Base-by-base conservation (phyloP, 768 basidiomycete species). In the Polyporus arcularius region DNA sequence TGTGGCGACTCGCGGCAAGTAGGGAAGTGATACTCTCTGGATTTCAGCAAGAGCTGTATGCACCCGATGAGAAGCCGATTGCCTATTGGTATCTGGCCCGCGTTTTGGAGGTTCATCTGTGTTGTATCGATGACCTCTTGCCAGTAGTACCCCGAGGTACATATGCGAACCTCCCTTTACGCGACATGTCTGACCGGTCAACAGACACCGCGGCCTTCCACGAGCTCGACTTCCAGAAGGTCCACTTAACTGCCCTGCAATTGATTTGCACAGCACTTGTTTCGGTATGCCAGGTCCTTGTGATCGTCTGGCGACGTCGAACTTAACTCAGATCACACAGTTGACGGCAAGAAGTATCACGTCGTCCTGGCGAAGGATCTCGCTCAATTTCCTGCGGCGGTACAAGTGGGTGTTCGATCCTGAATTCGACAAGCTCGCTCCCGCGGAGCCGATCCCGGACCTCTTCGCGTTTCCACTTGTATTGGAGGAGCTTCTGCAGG, bases 381-480 rank as follows among this genome's bases (percentile, higher is more conserved):
- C 79, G 26, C 79, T 85, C 45, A 87, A 85, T 66, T 86, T 87
- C 67, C 70, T 78, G 41, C 79, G 85, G 14, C 81, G 91, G 39
- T 90, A 90, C 66, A 93, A 93, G 68, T 93, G 91, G 91, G 86
- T 89, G 0, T 90, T 86, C 63, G 70, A 76, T 26, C 73, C 79
- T 0, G 82, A 83, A 51, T 90, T 90, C 64, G 82, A 84, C 5
- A 73, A 76, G n/a, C 75, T 82, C 10, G 72, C 71, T 0, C 73
- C 77, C 3, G 77, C 79, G 0, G 68, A 86, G n/a, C 81, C 77
- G 0, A 77, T 82, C n/a, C 88, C 88, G 0, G 78, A 82, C 47
- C 75, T 87, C n/a, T 65, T 76, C 14, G 65, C 73, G n/a, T 86
- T 89, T 63, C 74, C 79, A 11, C 59, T 71, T 0, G 70, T 73